Base-by-base conservation (phyloP, 1,284 basidiomycete genomes). In the Puccinia polysora region DNA sequence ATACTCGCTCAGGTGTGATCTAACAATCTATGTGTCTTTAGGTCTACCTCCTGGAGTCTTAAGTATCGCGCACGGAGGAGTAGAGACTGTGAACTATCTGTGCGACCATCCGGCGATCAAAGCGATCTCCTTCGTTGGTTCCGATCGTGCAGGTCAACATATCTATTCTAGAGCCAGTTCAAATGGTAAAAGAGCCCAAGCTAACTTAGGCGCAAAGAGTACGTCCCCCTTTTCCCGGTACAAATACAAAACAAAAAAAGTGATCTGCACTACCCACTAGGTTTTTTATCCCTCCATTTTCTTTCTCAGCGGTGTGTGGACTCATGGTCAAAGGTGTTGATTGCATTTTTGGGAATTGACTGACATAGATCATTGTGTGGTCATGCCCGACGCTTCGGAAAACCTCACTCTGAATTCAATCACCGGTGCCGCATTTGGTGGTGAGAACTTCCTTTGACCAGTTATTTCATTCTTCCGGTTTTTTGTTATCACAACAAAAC, bases 81-180 rank as follows among this genome's bases (percentile, higher is more conserved):
- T 89, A 34, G 86, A 88, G 8, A 91, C 90, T 0, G 95, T 98
- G 70, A 96, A 97, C 78, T 87, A 89, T 32, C 90, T 98, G 74
- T 97, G 93, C 79, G 93, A 97, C 80, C 86, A 94, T 79, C 88
- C 91, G 15, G 82, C 84, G 6, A 92, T 97, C 83, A 92, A 88
- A 79, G 95, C 94, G 8, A 93, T 97, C 79, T 91, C 90, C 76
- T 97, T 98, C 79, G 95, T 98, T n/a, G 95, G 95, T 28, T 91
- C 92, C 49, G 91, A 98, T 81, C 84, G 84, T 52, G 95, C 95
- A 14, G 95, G 95, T 52, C 88, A 87, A 76, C 93, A 97, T 79
- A 97, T 98, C 76, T 97, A 92, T 80, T 86, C 93, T 76, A 84
- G 91, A 87, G 91, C 88, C 15, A 89, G 88, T 0, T 83, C 84